phyloP scores from a whole-genome alignment of 1,284 basidiomycete species.

The Ceratorhiza oryzae-sativae region DNA sequence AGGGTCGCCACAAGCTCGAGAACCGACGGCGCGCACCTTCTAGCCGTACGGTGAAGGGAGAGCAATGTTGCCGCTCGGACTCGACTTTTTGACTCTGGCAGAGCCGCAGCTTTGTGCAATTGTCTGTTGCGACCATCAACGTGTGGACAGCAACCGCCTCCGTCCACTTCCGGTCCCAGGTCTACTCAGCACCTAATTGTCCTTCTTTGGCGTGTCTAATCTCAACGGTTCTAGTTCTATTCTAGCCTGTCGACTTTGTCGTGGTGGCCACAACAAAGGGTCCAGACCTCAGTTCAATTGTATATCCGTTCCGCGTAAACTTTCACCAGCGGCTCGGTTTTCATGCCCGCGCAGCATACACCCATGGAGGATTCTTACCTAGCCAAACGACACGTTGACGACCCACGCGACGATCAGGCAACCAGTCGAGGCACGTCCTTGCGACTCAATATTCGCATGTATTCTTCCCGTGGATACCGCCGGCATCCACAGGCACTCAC shows the following conservation, averaged over 20 bases:
- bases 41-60: neutral
- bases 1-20: neutral
- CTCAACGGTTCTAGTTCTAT: neutral
- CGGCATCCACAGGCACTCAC: slow-evolving; percentile 33
- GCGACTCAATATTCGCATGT: slow-evolving; percentile 1
- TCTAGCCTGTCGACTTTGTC: neutral
- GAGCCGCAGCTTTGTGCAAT: slow-evolving; percentile 11
- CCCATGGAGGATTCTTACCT: too few species aligned
- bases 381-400: too few species aligned
- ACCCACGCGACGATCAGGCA: neutral
- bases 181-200: slow-evolving; percentile 1
- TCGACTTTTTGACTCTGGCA: neutral
- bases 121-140: slow-evolving; percentile 7
- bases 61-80: neutral
- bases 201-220: slow-evolving; percentile 1
- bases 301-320: neutral
- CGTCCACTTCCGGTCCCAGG: neutral
- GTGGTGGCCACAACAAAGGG: neutral
- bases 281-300: neutral
- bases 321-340: neutral
- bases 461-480: slow-evolving; percentile 27
- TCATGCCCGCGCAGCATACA: neutral
- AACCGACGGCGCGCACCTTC: slow-evolving; percentile 14
- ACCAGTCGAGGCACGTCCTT: neutral
- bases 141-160: slow-evolving; percentile 25